Conservation (phyloP, 2,329 filamentous ascomycete genomes). For the Paracoccidioides brasiliensis region DNA sequence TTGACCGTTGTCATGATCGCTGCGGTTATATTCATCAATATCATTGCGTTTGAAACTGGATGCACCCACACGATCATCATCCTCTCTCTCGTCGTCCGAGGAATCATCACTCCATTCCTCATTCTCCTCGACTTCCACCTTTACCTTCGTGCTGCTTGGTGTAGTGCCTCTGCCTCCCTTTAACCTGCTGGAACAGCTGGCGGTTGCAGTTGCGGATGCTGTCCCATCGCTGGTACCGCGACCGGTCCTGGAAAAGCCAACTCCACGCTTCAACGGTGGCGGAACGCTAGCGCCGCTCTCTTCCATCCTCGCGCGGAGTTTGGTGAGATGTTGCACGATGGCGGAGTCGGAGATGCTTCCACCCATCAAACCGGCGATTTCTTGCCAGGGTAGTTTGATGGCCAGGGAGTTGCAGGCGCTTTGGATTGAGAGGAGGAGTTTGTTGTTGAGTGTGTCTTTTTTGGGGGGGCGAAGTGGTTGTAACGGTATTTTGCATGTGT, state of each 20-base stretch:
- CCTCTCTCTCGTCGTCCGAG: not conserved
- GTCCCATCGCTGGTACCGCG: not conserved
- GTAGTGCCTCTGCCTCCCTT: not conserved
- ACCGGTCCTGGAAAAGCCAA: constrained; percentile 2
- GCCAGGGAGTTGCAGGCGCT: constrained; percentile 26
- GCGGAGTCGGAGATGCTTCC: constrained; percentile 31
- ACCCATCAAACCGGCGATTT: constrained; percentile 29
- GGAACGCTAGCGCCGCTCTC: constrained; percentile 24
- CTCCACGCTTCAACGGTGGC: constrained; percentile 27
- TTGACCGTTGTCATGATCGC: not conserved
- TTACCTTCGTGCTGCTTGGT: not conserved
- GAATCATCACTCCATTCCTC: not conserved
- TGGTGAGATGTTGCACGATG: constrained; percentile 35
- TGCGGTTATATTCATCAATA: not conserved
- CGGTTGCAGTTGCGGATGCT: not conserved
- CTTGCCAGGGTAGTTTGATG: constrained; percentile 32
- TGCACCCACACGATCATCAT: too few species aligned
- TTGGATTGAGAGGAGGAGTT: constrained; percentile 31
- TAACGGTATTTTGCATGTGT: constrained; percentile 6
- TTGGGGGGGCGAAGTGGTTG: not conserved
- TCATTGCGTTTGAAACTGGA: not conserved
- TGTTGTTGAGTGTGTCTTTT: constrained; percentile 24
- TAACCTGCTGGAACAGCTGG: not conserved
- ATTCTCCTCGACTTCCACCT: not conserved
- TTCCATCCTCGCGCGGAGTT: constrained; percentile 28